Evolutionary conservation across 2,329 filamentous ascomycete genomes (phyloP), one percentile per base, ranked within the genome.

Genomic region (Claviceps arundinis): DNA sequence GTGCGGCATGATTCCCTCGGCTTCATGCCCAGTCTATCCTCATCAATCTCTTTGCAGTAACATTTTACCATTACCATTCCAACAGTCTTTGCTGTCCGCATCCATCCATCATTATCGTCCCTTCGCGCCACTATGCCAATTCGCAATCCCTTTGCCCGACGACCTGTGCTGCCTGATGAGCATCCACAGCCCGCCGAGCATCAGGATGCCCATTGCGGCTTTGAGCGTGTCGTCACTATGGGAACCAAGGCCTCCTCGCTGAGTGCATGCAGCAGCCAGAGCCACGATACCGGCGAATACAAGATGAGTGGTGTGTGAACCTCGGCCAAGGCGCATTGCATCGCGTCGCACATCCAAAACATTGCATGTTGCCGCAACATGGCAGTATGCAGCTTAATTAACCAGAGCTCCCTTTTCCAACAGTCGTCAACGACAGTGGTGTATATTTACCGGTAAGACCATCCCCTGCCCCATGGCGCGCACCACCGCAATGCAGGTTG

Each of bases 391-490:
- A 24, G 54, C 54, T 46, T 49, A 22, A 26, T 19, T 54, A n/a
- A 54, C 40, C 16, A 38, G 45, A 34, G 38, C 5, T 24, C 6
- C 53, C 53, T 50, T 30, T 47, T 49, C 34, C 44, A 51, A 55
- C 66, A 96, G 91, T 96, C 58, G 93, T 97, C 67, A 94, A 95
- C 65, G 90, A 95, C 69, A 94, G 87, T 67, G 91, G 91, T 59
- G 86, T 95, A 56, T 97, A 95, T 71, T 80, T 97, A 59, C 91
- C 91, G 61, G 89, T 93, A 82, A 8, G 50, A 11, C 13, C n/a
- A 26, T 44, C 40, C 34, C 47, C 19, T 37, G n/a, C 40, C 43
- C 55, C 48, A 45, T 43, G 30, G 50, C 38, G 38, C 6, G 8
- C 22, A 22, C 19, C 26, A 30, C 11, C 5, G 44, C 24, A 34